A percentile compares a stretch with the other conserved stretches of the same genome.
Conservation (phyloP, 2,329 filamentous ascomycete genomes). For the Aspergillus alliaceus region DNA sequence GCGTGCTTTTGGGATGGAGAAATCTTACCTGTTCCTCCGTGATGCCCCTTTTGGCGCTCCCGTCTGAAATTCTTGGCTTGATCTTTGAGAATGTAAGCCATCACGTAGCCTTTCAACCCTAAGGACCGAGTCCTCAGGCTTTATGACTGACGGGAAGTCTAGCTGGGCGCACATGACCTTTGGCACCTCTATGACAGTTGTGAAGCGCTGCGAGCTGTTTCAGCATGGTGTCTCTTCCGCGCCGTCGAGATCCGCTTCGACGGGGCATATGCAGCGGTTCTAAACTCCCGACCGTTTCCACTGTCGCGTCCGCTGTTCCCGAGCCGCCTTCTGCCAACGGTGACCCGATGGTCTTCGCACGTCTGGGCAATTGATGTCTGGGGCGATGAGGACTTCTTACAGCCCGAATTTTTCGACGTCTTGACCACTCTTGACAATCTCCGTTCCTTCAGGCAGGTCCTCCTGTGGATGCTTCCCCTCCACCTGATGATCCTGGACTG, state of each 20-base stretch:
- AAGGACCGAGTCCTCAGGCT: neutral
- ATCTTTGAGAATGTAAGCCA: neutral
- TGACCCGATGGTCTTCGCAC: constrained; percentile 3
- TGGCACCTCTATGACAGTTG: constrained; percentile 3
- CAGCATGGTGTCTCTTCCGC: constrained; percentile 4
- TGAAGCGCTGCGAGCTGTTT: neutral
- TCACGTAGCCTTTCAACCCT: neutral
- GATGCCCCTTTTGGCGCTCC: constrained; percentile 3
- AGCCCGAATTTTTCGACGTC: constrained; percentile 1
- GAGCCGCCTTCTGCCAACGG: neutral
- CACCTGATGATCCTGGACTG: neutral
- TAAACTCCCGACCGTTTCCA: constrained; percentile 3
- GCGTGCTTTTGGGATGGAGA: neutral
- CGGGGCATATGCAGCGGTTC: neutral
- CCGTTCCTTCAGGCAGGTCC: neutral
- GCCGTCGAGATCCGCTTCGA: constrained; percentile 2
- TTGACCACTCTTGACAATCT: neutral
- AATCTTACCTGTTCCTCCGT: neutral
- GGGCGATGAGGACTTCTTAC: constrained; percentile 2
- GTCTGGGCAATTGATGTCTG: constrained; percentile 1
- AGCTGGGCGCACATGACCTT: neutral
- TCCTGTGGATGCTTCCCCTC: neutral
- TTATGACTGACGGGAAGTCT: neutral
- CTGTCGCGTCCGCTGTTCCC: neutral
- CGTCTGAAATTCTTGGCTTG: neutral